These are phyloP conservation scores for Penstemon davidsonii DNA, from an alignment of 257 asterid species.

Conservation along the genomic window DNA sequence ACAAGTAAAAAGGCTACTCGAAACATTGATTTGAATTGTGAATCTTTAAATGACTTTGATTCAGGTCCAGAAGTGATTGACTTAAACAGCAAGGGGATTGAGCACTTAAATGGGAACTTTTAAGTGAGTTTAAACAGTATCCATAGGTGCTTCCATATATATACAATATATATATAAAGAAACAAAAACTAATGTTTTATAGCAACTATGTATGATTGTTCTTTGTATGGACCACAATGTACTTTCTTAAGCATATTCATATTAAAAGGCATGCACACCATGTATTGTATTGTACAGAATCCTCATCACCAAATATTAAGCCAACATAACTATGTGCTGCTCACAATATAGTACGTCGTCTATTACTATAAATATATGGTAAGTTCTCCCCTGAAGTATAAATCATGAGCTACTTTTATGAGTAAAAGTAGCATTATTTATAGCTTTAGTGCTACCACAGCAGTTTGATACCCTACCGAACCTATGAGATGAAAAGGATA, in stretches of 20 bases:
- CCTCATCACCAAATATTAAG: neutral
- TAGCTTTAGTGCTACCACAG: neutral
- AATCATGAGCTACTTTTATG: neutral
- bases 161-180: neutral
- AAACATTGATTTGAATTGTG: conserved; percentile 57
- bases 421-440: conserved; percentile 4
- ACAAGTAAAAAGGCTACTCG: conserved; percentile 27
- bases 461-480: neutral
- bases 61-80: conserved; percentile 44
- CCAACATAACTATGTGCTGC: neutral
- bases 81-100: conserved; percentile 49
- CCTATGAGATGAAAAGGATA: neutral
- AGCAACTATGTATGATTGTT: conserved; percentile 36
- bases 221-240: conserved; percentile 31
- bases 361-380: neutral
- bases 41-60: conserved; percentile 47
- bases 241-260: conserved; percentile 31
- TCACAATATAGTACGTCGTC: neutral
- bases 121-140: conserved; percentile 23
- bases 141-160: conserved; percentile 24
- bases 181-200: neutral
- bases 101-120: conserved; percentile 33
- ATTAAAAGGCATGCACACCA: conserved; percentile 11
- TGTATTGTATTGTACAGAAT: conserved; percentile 22
- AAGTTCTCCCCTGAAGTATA: neutral